phyloP scores from a whole-genome alignment of 148 eudicot species.

The Chenopodium suecicum region DNA sequence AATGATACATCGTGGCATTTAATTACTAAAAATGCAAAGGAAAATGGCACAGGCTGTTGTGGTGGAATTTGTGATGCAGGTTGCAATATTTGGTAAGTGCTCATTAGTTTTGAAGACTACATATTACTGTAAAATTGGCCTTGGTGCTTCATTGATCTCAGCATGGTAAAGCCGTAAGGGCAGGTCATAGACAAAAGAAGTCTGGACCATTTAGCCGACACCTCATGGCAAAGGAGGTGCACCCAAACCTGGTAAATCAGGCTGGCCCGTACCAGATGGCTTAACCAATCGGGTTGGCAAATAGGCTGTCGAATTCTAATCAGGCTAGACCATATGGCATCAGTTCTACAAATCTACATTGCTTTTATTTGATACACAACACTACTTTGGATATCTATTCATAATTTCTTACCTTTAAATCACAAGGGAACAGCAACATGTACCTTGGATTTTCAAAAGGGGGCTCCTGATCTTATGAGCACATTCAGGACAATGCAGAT shows the following conservation, averaged over 20 bases:
- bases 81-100: neutral
- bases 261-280: neutral
- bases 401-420: neutral
- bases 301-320: neutral
- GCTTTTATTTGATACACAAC: neutral
- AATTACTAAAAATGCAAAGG: neutral
- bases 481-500: constrained; percentile 84
- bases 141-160: neutral
- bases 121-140: neutral
- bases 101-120: neutral
- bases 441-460: constrained; percentile 72
- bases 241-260: neutral
- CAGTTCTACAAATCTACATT: neutral
- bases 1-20: neutral
- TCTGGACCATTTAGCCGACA: no score
- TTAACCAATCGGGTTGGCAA: neutral
- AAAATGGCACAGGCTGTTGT: neutral
- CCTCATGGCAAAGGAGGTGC: no score
- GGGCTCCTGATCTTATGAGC: constrained; percentile 62
- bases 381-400: neutral
- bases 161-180: no score
- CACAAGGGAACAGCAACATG: neutral
- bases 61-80: neutral
- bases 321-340: neutral
- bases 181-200: no score